These are phyloP conservation scores for Nannizzia gypsea DNA, from an alignment of 2,329 filamentous ascomycete genomes.

Conservation along the genomic window DNA sequence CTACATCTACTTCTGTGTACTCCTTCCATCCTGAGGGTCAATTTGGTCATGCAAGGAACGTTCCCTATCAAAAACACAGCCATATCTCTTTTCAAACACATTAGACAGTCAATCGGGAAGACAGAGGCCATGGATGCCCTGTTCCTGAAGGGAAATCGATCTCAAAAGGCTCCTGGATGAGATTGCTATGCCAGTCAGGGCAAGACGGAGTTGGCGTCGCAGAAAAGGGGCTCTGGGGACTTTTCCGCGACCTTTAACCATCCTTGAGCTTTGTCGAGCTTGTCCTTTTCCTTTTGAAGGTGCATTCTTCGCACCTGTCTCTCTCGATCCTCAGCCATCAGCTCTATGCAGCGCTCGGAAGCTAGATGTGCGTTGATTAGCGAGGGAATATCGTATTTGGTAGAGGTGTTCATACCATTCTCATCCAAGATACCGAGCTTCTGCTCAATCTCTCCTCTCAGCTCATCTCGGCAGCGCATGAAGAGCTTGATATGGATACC, in stretches of 20 bases:
- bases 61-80: no score
- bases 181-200: background rate
- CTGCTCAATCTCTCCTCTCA: conserved; percentile 22
- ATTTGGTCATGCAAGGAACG: no score
- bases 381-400: background rate
- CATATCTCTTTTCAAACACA: no score
- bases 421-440: conserved; percentile 22
- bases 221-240: conserved; percentile 1
- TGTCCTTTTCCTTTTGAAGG: conserved; percentile 24
- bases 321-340: conserved; percentile 30
- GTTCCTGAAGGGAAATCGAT: background rate
- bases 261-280: conserved; percentile 25
- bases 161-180: no score
- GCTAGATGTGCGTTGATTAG: conserved; percentile 16
- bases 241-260: conserved; percentile 12
- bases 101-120: no score
- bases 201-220: background rate
- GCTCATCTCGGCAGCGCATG: conserved; percentile 23
- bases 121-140: no score
- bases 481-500: conserved; percentile 27
- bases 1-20: no score
- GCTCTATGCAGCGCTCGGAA: conserved; percentile 23
- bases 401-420: conserved; percentile 21
- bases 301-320: conserved; percentile 23
- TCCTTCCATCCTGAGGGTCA: no score